These are phyloP conservation scores for Rhodotorula sp. DNA, from an alignment of 1,284 basidiomycete genomes.

Conservation along the genomic window DNA sequence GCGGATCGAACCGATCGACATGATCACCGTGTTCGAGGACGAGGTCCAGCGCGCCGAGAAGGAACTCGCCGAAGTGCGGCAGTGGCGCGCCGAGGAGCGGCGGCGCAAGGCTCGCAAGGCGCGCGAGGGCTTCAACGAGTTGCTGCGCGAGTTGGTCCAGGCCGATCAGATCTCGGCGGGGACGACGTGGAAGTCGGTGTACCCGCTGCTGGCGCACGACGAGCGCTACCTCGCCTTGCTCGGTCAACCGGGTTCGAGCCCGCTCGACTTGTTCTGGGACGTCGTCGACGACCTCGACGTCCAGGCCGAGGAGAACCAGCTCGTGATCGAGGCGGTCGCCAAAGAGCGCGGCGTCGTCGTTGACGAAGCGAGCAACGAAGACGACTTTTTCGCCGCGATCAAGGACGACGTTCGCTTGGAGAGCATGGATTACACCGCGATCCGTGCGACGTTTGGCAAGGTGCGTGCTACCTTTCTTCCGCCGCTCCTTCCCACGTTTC, in stretches of 20 bases:
- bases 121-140: slow-evolving; percentile 80
- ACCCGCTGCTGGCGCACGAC: slow-evolving; percentile 72
- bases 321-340: slow-evolving; percentile 56
- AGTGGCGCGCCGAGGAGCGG: slow-evolving; percentile 75
- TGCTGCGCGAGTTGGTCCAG: slow-evolving; percentile 68
- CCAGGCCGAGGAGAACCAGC: slow-evolving; percentile 73
- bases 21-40: slow-evolving; percentile 86
- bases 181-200: slow-evolving; percentile 87
- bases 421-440: slow-evolving; percentile 59
- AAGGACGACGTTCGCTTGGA: slow-evolving; percentile 42
- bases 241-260: slow-evolving; percentile 76
- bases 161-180: slow-evolving; percentile 71
- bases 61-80: slow-evolving; percentile 80
- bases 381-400: slow-evolving; percentile 57
- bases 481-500: neutral
- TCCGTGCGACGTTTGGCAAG: slow-evolving; percentile 22
- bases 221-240: slow-evolving; percentile 79
- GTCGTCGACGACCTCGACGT: slow-evolving; percentile 81
- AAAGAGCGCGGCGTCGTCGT: slow-evolving; percentile 51
- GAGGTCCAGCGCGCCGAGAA: slow-evolving; percentile 81
- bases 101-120: slow-evolving; percentile 78
- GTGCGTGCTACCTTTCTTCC: slow-evolving; percentile 21
- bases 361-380: slow-evolving; percentile 47
- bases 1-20: slow-evolving; percentile 80
- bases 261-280: slow-evolving; percentile 96